A percentile compares a stretch with the other conserved stretches of the same genome.
Evolutionary conservation across 2,329 filamentous ascomycete genomes (phyloP).

Genomic region (Pseudomassariella vexata): DNA sequence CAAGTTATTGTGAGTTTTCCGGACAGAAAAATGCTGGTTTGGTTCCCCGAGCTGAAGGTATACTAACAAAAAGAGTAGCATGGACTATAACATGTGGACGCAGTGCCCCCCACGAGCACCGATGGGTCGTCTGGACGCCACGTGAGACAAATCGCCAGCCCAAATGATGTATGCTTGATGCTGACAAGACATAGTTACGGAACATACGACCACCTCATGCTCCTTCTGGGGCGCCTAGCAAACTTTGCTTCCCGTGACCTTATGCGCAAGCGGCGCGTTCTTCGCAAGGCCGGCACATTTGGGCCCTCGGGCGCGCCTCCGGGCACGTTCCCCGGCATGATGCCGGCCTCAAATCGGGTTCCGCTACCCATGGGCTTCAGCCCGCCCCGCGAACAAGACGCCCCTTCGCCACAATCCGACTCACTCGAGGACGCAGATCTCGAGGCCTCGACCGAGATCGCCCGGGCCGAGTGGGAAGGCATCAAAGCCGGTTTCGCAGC

Average conservation of each 20-base stretch:
- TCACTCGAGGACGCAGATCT: conserved; percentile 51
- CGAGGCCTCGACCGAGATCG: conserved; percentile 60
- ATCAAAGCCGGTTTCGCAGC: conserved; percentile 67
- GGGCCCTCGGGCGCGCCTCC: conserved; percentile 38
- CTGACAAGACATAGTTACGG: conserved; percentile 58
- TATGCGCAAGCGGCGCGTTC: conserved; percentile 66
- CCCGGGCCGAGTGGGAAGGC: conserved; percentile 70
- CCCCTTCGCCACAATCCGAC: conserved; percentile 35
- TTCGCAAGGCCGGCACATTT: conserved; percentile 52
- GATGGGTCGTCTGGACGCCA: conserved; percentile 68
- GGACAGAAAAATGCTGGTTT: too few relatives aligned
- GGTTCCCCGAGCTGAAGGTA: too few relatives aligned
- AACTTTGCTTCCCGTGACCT: conserved; percentile 76
- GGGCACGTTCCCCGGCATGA: conserved; percentile 48
- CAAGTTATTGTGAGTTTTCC: conserved; percentile 65
- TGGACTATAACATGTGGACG: conserved; percentile 77
- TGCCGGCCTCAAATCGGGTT: conserved; percentile 46
- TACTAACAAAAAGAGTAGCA: conserved; percentile 39
- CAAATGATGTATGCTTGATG: background rate
- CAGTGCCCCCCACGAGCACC: conserved; percentile 82
- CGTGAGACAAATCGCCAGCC: conserved; percentile 37
- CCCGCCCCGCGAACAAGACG: conserved; percentile 37
- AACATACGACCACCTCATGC: conserved; percentile 79
- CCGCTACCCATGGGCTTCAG: conserved; percentile 49
- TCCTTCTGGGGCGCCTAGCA: conserved; percentile 73